Conservation (phyloP, 148 eudicot genomes). For the Diospyros kaki region DNA sequence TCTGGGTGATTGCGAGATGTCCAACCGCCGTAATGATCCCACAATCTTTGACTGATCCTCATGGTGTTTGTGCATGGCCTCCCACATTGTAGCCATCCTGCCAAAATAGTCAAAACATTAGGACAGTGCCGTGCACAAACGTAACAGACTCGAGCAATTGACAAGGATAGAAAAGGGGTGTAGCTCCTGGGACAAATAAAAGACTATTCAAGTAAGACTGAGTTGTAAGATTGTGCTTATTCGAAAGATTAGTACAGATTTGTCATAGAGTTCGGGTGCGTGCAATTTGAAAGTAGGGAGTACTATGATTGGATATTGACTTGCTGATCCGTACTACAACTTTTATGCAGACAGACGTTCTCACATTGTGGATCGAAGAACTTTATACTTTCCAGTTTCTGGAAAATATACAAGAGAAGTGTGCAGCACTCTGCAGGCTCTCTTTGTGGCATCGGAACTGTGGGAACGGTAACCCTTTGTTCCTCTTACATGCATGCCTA, state of each 20-base stretch:
- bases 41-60: constrained; percentile 54
- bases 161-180: neutral
- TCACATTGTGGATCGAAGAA: neutral
- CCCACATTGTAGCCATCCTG: constrained; percentile 98
- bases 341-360: neutral
- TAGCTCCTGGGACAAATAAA: neutral
- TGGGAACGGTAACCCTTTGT: neutral
- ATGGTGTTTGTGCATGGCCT: constrained; percentile 56
- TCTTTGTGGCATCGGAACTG: neutral
- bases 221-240: neutral
- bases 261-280: neutral
- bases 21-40: constrained; percentile 34
- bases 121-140: neutral
- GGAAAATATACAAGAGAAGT: neutral
- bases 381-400: neutral
- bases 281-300: neutral
- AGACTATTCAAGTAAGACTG: neutral
- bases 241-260: neutral
- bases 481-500: too few relatives aligned
- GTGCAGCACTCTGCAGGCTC: neutral
- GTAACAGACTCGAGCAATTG: neutral
- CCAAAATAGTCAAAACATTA: neutral
- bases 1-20: constrained; percentile 60
- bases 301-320: neutral
- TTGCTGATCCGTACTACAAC: neutral